Percentiles rank a stretch among this genome's conserved stretches.
phyloP scores from a whole-genome alignment of 805 yeast species.

The Priceomyces haplophilus region DNA sequence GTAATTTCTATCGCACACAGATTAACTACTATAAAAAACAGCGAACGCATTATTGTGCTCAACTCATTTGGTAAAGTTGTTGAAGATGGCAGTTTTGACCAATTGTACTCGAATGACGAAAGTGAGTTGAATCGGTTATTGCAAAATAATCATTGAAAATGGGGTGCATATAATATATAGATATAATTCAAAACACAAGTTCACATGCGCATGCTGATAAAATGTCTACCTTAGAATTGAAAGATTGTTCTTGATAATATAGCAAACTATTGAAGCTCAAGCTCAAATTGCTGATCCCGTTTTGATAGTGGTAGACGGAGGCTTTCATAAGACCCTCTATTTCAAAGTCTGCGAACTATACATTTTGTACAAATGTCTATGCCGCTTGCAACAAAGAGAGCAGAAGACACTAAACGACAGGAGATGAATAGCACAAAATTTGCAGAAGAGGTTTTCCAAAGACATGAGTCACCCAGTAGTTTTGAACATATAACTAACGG shows the following conservation, averaged over 20 bases:
- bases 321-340: no score
- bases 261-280: background rate
- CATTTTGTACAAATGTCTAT: background rate
- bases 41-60: constrained; percentile 77
- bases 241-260: no score
- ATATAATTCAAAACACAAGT: no score
- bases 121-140: constrained; percentile 37
- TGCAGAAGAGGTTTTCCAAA: no score
- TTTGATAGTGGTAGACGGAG: background rate
- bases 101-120: constrained; percentile 23
- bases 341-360: background rate
- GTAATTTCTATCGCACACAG: constrained; percentile 91
- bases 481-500: no score
- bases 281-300: background rate
- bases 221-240: no score
- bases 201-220: background rate
- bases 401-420: background rate
- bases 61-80: constrained; percentile 56
- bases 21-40: constrained; percentile 79
- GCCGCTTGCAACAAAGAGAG: background rate
- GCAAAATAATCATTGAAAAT: constrained; percentile 21
- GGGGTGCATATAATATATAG: constrained; percentile 1
- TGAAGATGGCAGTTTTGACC: constrained; percentile 46
- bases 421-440: background rate
- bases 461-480: no score